phyloP scores from a whole-genome alignment of 2,329 filamentous ascomycete species.

The Lasiodiplodia sp. region DNA sequence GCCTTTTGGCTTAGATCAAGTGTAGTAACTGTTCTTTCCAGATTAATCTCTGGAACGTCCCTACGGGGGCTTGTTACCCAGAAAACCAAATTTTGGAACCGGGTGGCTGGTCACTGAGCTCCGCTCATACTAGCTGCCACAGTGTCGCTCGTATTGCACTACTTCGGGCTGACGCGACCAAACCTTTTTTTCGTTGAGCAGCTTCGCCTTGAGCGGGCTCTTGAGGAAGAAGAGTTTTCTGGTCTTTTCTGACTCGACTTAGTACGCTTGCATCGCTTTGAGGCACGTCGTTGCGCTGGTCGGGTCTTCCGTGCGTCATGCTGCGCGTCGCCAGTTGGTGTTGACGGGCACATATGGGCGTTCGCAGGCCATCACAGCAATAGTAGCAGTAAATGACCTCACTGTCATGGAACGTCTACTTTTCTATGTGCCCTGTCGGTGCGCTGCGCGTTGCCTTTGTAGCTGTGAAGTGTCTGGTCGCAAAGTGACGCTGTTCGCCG shows the following conservation, averaged over 20 bases:
- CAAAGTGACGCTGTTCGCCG: neutral
- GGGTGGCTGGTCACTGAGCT: too few species aligned
- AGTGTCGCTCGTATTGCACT: too few species aligned
- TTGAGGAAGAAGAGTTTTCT: neutral
- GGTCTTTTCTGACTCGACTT: neutral
- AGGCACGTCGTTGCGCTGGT: neutral
- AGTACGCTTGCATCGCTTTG: neutral
- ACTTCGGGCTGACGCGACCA: neutral
- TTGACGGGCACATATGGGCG: neutral
- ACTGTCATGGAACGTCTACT: neutral
- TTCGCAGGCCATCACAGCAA: neutral
- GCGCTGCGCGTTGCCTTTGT: neutral
- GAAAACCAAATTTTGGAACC: neutral
- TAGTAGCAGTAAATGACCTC: neutral
- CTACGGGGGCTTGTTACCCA: neutral
- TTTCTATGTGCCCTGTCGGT: neutral
- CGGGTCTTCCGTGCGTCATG: neutral
- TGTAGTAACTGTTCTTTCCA: neutral
- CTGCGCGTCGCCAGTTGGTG: neutral
- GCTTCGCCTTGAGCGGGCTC: neutral
- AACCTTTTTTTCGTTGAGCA: neutral
- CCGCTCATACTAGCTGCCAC: too few species aligned
- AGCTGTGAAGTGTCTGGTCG: neutral
- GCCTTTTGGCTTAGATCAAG: neutral
- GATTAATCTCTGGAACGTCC: neutral